A percentile compares a stretch with the other conserved stretches of the same genome.
Conservation (phyloP, 345 rosid genomes). For the rapeseed (Brassica napus) region DNA sequence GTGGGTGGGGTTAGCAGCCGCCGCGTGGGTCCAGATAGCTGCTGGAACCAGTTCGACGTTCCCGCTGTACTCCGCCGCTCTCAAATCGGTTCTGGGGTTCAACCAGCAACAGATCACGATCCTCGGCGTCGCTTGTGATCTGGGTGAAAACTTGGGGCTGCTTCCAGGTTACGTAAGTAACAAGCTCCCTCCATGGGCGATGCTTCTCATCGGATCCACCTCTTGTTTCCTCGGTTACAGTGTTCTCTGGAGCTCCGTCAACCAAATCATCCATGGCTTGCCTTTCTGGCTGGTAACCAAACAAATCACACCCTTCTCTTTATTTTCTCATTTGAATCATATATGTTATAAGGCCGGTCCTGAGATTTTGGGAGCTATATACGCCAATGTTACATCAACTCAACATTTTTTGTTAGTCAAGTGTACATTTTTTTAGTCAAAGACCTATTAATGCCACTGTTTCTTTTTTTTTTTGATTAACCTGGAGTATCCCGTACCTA, state of each 20-base stretch:
- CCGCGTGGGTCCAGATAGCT: slow-evolving; percentile 77
- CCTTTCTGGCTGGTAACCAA: slow-evolving; percentile 81
- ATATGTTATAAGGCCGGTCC: background rate
- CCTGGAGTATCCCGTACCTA: too few relatives aligned
- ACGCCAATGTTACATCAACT: too few relatives aligned
- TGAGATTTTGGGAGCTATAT: too few relatives aligned
- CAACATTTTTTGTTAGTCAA: too few relatives aligned
- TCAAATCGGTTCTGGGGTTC: slow-evolving; percentile 77
- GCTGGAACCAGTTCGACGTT: slow-evolving; percentile 75
- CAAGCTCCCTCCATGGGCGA: slow-evolving; percentile 89
- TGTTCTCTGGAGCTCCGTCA: slow-evolving; percentile 81
- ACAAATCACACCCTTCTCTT: background rate
- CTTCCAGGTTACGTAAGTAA: slow-evolving; percentile 87
- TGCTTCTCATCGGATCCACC: slow-evolving; percentile 63
- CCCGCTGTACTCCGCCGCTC: slow-evolving; percentile 73
- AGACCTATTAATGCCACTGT: too few relatives aligned
- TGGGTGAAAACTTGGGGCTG: slow-evolving; percentile 85
- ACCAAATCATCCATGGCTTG: slow-evolving; percentile 52
- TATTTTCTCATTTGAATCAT: background rate
- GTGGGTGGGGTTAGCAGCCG: slow-evolving; percentile 95
- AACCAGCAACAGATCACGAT: slow-evolving; percentile 83
- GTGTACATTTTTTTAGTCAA: too few relatives aligned
- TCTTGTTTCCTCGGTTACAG: slow-evolving; percentile 87
- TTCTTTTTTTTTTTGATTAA: too few relatives aligned
- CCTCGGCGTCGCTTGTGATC: slow-evolving; percentile 89